Percentiles rank a stretch among this genome's conserved stretches.
phyloP scores from a whole-genome alignment of 768 basidiomycete species.

The Boletus speciosus region DNA sequence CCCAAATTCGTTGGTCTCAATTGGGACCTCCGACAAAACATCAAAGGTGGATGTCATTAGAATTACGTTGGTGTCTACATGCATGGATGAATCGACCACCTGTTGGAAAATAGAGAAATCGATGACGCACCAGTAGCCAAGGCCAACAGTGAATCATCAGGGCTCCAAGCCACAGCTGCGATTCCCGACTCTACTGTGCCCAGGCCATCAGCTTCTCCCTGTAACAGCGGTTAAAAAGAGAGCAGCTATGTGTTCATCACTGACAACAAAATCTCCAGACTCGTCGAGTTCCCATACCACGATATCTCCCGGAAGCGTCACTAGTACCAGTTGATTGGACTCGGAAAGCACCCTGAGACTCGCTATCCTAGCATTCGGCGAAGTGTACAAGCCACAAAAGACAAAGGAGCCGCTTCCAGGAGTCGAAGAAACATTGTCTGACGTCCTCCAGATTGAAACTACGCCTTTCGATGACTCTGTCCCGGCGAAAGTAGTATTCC shows the following conservation, averaged over 20 bases:
- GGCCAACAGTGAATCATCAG: conserved; percentile 84
- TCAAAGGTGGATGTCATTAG: conserved; percentile 90
- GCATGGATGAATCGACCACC: neutral
- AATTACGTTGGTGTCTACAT: conserved; percentile 76
- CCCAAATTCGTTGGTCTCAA: conserved; percentile 78
- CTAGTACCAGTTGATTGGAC: conserved; percentile 56
- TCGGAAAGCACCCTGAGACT: conserved; percentile 72
- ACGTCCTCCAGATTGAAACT: conserved; percentile 55
- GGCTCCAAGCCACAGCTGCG: conserved; percentile 80
- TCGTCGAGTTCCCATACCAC: conserved; percentile 59
- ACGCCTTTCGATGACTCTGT: conserved; percentile 58
- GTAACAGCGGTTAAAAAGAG: conserved; percentile 5
- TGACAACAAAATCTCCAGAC: conserved; percentile 39
- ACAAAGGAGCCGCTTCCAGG: conserved; percentile 7
- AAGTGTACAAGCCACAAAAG: conserved; percentile 24
- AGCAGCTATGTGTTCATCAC: conserved; percentile 15
- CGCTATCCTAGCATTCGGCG: conserved; percentile 44
- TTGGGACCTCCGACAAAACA: conserved; percentile 71
- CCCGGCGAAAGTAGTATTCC: conserved; percentile 54
- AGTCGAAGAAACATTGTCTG: conserved; percentile 12
- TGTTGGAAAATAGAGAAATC: neutral
- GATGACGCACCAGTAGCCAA: conserved; percentile 65
- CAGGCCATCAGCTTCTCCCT: conserved; percentile 58
- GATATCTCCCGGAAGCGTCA: conserved; percentile 82
- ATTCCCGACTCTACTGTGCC: conserved; percentile 87